phyloP scores from a whole-genome alignment of 176 grass and related monocot genomes.

The Metroxylon sagu region DNA sequence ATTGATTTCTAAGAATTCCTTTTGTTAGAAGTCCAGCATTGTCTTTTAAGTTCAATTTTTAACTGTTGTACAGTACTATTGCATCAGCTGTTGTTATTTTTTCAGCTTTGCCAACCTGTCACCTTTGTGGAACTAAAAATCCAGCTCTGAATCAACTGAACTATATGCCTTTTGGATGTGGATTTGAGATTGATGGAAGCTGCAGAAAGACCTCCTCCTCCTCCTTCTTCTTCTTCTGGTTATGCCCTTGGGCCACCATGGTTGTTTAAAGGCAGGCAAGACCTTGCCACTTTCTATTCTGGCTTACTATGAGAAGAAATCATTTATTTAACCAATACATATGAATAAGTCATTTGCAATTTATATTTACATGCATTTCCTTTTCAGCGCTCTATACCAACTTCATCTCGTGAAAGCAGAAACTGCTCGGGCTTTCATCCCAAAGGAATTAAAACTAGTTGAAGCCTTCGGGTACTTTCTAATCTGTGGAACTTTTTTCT shows the following conservation, averaged over 20 bases:
- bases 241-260: constrained; percentile 69
- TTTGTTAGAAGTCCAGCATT: too few relatives aligned
- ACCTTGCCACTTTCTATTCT: background rate
- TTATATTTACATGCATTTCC: background rate
- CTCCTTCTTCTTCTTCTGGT: constrained; percentile 17
- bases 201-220: constrained; percentile 3
- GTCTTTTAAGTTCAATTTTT: too few relatives aligned
- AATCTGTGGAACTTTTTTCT: background rate
- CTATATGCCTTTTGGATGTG: too few relatives aligned
- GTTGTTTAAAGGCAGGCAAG: constrained; percentile 88
- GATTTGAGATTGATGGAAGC: constrained; percentile 30
- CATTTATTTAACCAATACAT: constrained; percentile 3
- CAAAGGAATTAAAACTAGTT: constrained; percentile 65
- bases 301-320: background rate
- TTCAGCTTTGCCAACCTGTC: too few relatives aligned
- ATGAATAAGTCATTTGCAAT: background rate
- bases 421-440: constrained; percentile 74
- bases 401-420: constrained; percentile 95
- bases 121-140: too few relatives aligned
- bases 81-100: too few relatives aligned
- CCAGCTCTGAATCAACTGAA: too few relatives aligned
- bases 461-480: constrained; percentile 66
- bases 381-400: constrained; percentile 75
- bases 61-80: too few relatives aligned
- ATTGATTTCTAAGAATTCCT: too few relatives aligned